These are phyloP conservation scores for Pythium volutum DNA, from an alignment of 352 stramenopile genomes.

Conservation along the genomic window DNA sequence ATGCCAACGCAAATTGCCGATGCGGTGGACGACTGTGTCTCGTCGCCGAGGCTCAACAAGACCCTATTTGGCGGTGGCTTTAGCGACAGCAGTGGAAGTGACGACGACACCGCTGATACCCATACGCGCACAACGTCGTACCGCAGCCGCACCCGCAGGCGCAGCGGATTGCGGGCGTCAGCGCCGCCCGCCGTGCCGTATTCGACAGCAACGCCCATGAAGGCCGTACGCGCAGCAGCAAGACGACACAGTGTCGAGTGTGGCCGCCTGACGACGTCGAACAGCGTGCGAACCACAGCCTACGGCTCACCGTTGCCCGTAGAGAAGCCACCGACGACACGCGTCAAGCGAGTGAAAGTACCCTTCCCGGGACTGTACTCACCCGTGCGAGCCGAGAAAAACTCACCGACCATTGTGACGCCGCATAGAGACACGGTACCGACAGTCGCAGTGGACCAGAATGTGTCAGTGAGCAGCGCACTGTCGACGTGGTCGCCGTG, in stretches of 20 bases:
- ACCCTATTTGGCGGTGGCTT: conserved; percentile 25
- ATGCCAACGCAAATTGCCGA: not conserved
- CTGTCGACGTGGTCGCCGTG: conserved; percentile 23
- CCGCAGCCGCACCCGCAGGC: conserved; percentile 17
- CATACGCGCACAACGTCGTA: conserved; percentile 13
- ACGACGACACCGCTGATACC: conserved; percentile 6
- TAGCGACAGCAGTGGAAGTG: conserved; percentile 16
- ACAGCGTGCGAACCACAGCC: not conserved
- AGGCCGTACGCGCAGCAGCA: conserved; percentile 7
- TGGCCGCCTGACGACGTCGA: not conserved
- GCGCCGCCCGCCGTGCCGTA: conserved; percentile 9
- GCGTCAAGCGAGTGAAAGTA: conserved; percentile 12
- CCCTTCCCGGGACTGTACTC: conserved; percentile 24
- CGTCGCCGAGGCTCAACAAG: conserved; percentile 22
- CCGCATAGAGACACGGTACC: not conserved
- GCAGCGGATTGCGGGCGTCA: conserved; percentile 7
- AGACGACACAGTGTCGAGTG: conserved; percentile 17
- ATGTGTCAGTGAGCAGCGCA: conserved; percentile 22
- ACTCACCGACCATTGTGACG: conserved; percentile 8
- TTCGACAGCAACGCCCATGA: conserved; percentile 17
- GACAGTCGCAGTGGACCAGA: not conserved
- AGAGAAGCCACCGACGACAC: conserved; percentile 5
- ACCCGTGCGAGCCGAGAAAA: conserved; percentile 11
- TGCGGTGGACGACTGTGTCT: not conserved
- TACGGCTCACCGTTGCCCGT: conserved; percentile 12